Evolutionary conservation across 805 yeast species (phyloP), one percentile per base, ranked within the genome.

Genomic region (Scheffersomyces amazonensis): DNA sequence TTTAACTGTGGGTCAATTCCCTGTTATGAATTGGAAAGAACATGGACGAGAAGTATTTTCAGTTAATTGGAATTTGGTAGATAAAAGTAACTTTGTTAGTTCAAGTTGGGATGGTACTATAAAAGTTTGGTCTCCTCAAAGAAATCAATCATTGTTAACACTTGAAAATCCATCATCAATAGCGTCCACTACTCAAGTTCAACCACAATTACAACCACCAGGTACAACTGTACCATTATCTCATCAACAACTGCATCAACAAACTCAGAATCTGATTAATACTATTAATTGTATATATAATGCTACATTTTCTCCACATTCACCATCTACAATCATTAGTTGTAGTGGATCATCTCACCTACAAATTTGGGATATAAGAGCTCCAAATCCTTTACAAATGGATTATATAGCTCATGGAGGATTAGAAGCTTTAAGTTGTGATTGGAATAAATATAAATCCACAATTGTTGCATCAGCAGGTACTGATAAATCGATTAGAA

Each of bases 101-200:
- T 76, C 90, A 19, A 83, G 95, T 7, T 91, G 98, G 98, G 98
- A 91, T 58, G 96, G 97, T 0, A 67, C 84, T 0, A 75, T 90
- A 27, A 87, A 87, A 58, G 53, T 87, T 8, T 87, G 95, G 95
- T 60, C 81, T 0, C 89, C 93, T 0, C 59, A 60, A 28, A 66
- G 89, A 40, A 63, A 59, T 20, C 64, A 70, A 15, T 78, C 88
- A 18, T 44, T 87, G 39, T 34, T 80, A 40, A 82, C 90, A 0
- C 64, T 87, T 31, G 30, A 17, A 13, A 7, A 27, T 8, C n/a
- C 5, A 13, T 17, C 5, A 13, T 5, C 5, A 13, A 4, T 4
- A 13, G 17, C n/a, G 11, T 9, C 6, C 6, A 3, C 16, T 8
- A 8, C 15, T 5, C 17, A n/a, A 15, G n/a, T 11, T 10, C 55